A percentile compares a stretch with the other conserved stretches of the same genome.
Evolutionary conservation across 495 filamentous ascomycete species (phyloP).

Genomic region (Cairneyella variabilis): DNA sequence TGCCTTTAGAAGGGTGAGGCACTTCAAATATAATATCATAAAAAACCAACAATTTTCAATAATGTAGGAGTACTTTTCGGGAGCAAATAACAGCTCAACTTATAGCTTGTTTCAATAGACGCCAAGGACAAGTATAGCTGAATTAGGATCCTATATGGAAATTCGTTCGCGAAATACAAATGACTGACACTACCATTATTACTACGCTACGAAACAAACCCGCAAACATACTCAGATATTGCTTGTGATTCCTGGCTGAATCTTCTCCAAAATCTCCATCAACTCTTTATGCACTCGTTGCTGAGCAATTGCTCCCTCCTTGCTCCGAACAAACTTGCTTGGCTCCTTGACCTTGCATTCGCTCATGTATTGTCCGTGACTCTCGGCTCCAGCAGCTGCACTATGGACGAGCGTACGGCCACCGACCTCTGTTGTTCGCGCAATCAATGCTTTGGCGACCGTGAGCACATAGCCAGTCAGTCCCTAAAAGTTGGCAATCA

Average conservation of each 20-base stretch:
- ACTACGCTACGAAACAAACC: background rate
- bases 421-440: slow-evolving; percentile 18
- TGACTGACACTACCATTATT: background rate
- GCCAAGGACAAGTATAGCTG: too few relatives aligned
- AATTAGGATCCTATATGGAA: too few relatives aligned
- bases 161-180: background rate
- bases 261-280: slow-evolving; percentile 12
- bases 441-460: slow-evolving; percentile 15
- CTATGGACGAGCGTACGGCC: slow-evolving; percentile 4
- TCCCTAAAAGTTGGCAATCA: background rate
- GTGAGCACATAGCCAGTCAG: slow-evolving; percentile 6
- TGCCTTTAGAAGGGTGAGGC: too few relatives aligned
- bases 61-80: too few relatives aligned
- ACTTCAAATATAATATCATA: too few relatives aligned
- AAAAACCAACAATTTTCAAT: too few relatives aligned
- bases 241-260: slow-evolving; percentile 12
- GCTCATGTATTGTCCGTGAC: slow-evolving; percentile 17
- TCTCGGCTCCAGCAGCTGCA: slow-evolving; percentile 11
- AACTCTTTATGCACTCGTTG: slow-evolving; percentile 7
- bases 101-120: too few relatives aligned
- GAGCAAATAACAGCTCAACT: too few relatives aligned
- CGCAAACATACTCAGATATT: background rate
- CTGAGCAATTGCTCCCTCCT: slow-evolving; percentile 8
- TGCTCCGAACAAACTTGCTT: slow-evolving; percentile 14
- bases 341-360: slow-evolving; percentile 9